A percentile compares a stretch with the other conserved stretches of the same genome.
phyloP scores from a whole-genome alignment of 257 asterid genomes.

The Craterostigma plantagineum region DNA sequence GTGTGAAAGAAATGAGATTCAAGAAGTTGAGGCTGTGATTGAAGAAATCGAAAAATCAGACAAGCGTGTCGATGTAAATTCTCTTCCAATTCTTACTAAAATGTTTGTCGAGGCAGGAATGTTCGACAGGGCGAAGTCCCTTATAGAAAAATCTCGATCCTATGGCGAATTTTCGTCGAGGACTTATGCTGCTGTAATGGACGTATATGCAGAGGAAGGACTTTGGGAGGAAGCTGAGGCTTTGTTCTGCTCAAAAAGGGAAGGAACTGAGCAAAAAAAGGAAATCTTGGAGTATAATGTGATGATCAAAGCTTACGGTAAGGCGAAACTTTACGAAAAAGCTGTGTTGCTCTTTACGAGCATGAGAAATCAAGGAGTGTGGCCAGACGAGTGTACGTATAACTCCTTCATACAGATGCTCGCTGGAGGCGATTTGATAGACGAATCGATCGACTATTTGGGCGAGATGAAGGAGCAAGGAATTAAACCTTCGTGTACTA shows the following conservation, averaged over 20 bases:
- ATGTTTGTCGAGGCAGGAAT: constrained; percentile 60
- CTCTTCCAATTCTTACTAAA: constrained; percentile 51
- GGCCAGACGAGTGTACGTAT: constrained; percentile 90
- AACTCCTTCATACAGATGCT: constrained; percentile 80
- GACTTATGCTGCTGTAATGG: constrained; percentile 61
- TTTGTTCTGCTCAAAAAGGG: constrained; percentile 33
- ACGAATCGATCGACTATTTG: constrained; percentile 38
- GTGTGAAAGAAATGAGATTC: constrained; percentile 50
- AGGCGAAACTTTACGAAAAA: constrained; percentile 42
- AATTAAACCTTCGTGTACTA: constrained; percentile 42
- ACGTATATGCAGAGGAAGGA: constrained; percentile 69
- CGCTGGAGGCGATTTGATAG: constrained; percentile 45
- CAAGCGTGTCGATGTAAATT: constrained; percentile 36
- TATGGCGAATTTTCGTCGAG: constrained; percentile 35
- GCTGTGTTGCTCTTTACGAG: constrained; percentile 56
- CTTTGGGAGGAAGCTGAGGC: constrained; percentile 78
- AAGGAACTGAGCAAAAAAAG: constrained; percentile 25
- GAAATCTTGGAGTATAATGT: constrained; percentile 72
- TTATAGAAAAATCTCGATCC: constrained; percentile 31
- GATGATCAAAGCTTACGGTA: constrained; percentile 90
- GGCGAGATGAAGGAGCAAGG: constrained; percentile 57
- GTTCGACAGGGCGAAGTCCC: constrained; percentile 26
- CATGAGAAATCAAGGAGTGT: constrained; percentile 79
- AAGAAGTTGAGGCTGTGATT: constrained; percentile 56
- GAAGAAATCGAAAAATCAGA: constrained; percentile 47